Evolutionary conservation across 208 protist species (phyloP), one percentile per base, ranked within the genome.

Genomic region (Leishmania amazonensis): DNA sequence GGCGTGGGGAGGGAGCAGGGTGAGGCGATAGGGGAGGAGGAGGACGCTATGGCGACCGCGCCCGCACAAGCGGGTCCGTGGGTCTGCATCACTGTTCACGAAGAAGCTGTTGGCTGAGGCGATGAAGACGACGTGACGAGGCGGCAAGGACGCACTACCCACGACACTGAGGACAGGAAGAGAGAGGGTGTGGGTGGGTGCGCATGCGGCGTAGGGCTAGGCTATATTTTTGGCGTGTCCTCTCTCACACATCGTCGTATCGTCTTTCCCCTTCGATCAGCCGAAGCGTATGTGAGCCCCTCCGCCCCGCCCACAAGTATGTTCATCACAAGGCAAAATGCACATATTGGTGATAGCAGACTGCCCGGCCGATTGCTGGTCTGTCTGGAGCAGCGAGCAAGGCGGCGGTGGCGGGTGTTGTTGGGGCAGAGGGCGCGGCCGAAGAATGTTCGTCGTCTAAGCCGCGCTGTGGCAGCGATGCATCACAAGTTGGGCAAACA

Each of bases 21-120:
- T 21, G 42, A 47, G 45, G 4, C 17, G 45, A n/a, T 5, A 13
- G 42, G 24, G 24, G 68, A 54, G 68, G 68, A 74, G 65, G 65
- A 8, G 5, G 31, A 76, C 31, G 45, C 24, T 0, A 24, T 60
- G 49, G 17, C 17, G 24, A 57, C 31, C 31, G n/a, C 49, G 47
- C 31, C 35, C 28, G 72, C 49, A 4, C 28, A 6, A 13, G 15
- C 9, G 6, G 72, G 72, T n/a, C 72, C 72, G 47, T 76, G 72
- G 72, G 72, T 76, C 4, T 76, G 72, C 19, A 54, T 76, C 51
- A 47, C 72, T 40, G 49, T 76, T 38, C n/a, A 40, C 72, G 35
- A 54, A 24, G 51, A 54, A 21, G 45, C 42, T 17, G 72, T 11
- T 11, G 45, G 17, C 72, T 57, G 51, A 60, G 28, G 40, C 1